phyloP scores from a whole-genome alignment of 192 early-diverging fungal genomes.

The Backusella morwellensis region DNA sequence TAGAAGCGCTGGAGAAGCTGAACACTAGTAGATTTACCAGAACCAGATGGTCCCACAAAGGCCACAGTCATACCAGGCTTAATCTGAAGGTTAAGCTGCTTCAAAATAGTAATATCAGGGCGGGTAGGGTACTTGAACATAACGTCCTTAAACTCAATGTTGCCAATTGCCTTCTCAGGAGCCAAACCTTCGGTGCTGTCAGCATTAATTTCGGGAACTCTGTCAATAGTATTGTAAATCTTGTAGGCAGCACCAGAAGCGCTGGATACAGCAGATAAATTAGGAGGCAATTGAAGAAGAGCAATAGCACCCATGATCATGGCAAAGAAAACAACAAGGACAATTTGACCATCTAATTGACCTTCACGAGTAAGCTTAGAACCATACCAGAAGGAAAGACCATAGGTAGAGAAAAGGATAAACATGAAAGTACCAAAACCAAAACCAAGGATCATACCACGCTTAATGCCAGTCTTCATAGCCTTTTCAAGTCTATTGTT shows the following conservation, averaged over 20 bases:
- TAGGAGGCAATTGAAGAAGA: conserved; percentile 61
- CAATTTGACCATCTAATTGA: conserved; percentile 41
- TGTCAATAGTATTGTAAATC: conserved; percentile 79
- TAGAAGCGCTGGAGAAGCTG: conserved; percentile 86
- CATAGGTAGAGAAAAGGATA: conserved; percentile 68
- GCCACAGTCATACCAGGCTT: conserved; percentile 77
- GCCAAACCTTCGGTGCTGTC: conserved; percentile 37
- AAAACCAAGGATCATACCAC: conserved; percentile 54
- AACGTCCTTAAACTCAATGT: conserved; percentile 72
- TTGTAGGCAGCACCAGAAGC: conserved; percentile 77
- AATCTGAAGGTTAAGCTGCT: conserved; percentile 66
- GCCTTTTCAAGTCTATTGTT: conserved; percentile 55
- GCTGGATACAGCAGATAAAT: conserved; percentile 65
- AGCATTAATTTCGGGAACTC: conserved; percentile 73
- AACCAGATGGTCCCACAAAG: conserved; percentile 83
- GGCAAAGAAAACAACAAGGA: conserved; percentile 84
- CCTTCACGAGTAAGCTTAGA: conserved; percentile 51
- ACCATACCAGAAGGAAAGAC: conserved; percentile 83
- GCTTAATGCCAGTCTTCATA: conserved; percentile 61
- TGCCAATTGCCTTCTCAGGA: conserved; percentile 52
- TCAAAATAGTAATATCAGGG: conserved; percentile 74
- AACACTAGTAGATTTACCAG: conserved; percentile 83
- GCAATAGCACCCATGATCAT: conserved; percentile 88
- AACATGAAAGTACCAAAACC: conserved; percentile 72
- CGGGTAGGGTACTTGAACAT: conserved; percentile 85